Evolutionary conservation across 495 filamentous ascomycete genomes (phyloP), one percentile per base, ranked within the genome.

Genomic region (Darksidea phi): DNA sequence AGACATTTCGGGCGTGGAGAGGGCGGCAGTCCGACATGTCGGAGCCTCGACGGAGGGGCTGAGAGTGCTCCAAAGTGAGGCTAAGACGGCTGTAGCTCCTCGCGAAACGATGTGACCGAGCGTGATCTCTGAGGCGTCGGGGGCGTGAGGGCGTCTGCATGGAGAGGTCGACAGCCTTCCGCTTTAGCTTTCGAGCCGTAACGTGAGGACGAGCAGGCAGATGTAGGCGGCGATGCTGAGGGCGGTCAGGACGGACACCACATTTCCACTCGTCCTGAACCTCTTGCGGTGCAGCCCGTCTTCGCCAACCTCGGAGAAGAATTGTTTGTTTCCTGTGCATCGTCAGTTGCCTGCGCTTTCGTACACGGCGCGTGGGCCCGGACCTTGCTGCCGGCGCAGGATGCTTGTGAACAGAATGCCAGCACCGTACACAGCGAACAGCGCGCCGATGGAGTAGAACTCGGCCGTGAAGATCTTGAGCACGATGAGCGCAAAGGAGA

Each of bases 381-480:
- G 7, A 61, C 58, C 94, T 69, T 95, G 86, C 61, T 90, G 86
- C 58, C 95, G 83, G 15, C 94, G 80, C 71, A 90, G 91, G 48
- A 91, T 72, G 55, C 89, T 86, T 47, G 90, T 89, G 6, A 89
- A 77, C 67, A 97, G 74, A 13, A 98, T 82, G 13, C 89, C 89
- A 17, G 88, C 85, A 0, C 95, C 93, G 66, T 96, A 97, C 34
- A 89, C 85, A 6, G 93, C 91, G 69, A 96, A 96, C 18, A 97
- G 79, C 1, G 92, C 92, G 17, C 91, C 92, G 63, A 96, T 93
- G 64, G 85, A 81, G 75, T 96, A 97, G 81, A 97, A 96, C 69
- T 96, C 91, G 43, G 84, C 80, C 21, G 90, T 97, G 78, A 97
- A 97, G 73, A 98, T 95, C 76, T 93, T 95, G 50, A 98, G 84